Evolutionary conservation across 345 rosid genomes (phyloP).

Genomic region (Arabidopsis suecica): DNA sequence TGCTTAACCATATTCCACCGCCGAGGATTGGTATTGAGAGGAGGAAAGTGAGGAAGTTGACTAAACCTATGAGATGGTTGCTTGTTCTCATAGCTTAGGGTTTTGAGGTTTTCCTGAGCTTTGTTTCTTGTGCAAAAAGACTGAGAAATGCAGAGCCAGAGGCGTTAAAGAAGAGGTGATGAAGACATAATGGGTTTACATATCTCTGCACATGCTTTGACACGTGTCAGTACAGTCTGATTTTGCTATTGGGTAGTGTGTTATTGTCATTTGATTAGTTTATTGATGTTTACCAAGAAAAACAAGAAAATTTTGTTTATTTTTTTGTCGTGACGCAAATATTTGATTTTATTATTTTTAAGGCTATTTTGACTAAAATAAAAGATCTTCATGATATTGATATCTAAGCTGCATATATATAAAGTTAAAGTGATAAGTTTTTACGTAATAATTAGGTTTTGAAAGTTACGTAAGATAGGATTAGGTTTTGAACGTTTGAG

Average conservation of each 20-base stretch:
- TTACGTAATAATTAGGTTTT: slow-evolving; percentile 19
- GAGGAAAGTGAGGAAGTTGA: slow-evolving; percentile 77
- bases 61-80: slow-evolving; percentile 77
- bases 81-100: slow-evolving; percentile 55
- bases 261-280: slow-evolving; percentile 19
- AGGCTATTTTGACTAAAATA: neutral
- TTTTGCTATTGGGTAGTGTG: slow-evolving; percentile 28
- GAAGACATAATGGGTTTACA: slow-evolving; percentile 23
- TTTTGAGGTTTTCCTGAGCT: neutral
- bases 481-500: slow-evolving; percentile 23
- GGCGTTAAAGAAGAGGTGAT: slow-evolving; percentile 19
- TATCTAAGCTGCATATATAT: neutral
- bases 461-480: slow-evolving; percentile 15
- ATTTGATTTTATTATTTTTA: neutral
- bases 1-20: slow-evolving; percentile 83
- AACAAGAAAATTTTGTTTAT: neutral
- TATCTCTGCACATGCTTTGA: slow-evolving; percentile 38
- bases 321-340: slow-evolving; percentile 9
- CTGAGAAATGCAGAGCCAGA: slow-evolving; percentile 16
- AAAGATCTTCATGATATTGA: neutral
- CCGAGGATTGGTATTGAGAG: slow-evolving; percentile 85
- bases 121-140: slow-evolving; percentile 26
- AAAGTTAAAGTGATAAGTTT: neutral
- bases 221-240: slow-evolving; percentile 27
- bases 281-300: neutral